phyloP scores from a whole-genome alignment of 805 yeast species.

The Metschnikowia arizonensis region DNA sequence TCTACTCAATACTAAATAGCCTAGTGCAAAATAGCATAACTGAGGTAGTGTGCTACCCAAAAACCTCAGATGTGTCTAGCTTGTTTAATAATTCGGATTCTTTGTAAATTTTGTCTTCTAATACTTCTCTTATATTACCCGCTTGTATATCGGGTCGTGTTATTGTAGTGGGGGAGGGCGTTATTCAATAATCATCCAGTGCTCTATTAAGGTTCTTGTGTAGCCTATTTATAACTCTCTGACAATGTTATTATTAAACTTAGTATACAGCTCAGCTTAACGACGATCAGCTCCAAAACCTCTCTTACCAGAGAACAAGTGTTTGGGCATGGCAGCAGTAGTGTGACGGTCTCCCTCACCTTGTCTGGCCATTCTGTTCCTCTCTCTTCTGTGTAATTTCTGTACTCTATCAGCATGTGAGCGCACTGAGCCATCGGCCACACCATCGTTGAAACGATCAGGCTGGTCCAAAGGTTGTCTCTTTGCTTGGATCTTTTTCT shows the following conservation, averaged over 20 bases:
- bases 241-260: background rate
- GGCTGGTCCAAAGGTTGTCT: slow-evolving; percentile 55
- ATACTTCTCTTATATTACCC: too few relatives aligned
- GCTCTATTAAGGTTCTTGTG: too few relatives aligned
- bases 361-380: slow-evolving; percentile 85
- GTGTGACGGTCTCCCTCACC: slow-evolving; percentile 96
- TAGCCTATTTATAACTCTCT: too few relatives aligned
- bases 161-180: too few relatives aligned
- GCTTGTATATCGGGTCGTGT: too few relatives aligned
- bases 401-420: slow-evolving; percentile 82
- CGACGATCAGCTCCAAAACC: slow-evolving; percentile 94
- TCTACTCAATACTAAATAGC: too few relatives aligned
- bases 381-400: slow-evolving; percentile 87
- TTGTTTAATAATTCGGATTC: too few relatives aligned
- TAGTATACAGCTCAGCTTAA: slow-evolving; percentile 28
- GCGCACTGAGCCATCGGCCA: slow-evolving; percentile 73
- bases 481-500: slow-evolving; percentile 40
- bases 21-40: too few relatives aligned
- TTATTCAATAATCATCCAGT: too few relatives aligned
- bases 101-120: too few relatives aligned
- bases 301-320: slow-evolving; percentile 93
- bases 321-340: slow-evolving; percentile 84
- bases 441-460: slow-evolving; percentile 84
- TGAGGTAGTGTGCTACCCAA: too few relatives aligned
- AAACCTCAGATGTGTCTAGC: too few relatives aligned